These are phyloP conservation scores for Chlamydomonas eustigma DNA, from an alignment of 139 green algal species.

Conservation along the genomic window DNA sequence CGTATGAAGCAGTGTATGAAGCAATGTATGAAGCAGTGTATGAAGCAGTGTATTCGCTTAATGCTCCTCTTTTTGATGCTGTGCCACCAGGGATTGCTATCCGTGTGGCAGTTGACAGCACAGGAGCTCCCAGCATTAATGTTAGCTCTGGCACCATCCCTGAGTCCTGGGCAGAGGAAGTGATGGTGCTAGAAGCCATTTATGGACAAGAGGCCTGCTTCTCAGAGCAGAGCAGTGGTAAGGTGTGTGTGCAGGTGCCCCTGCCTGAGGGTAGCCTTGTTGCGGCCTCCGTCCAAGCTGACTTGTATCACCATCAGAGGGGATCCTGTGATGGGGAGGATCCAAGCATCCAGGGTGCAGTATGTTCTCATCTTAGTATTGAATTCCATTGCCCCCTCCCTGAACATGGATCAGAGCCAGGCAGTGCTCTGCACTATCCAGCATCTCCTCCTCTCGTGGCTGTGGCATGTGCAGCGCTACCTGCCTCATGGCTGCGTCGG, in stretches of 20 bases:
- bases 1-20: not conserved
- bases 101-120: no score
- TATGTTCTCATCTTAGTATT: no score
- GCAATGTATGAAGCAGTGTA: no score
- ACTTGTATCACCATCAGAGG: not conserved
- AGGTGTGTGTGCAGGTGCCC: not conserved
- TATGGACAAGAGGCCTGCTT: slow-evolving; percentile 47
- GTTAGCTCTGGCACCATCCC: not conserved
- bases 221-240: slow-evolving; percentile 11
- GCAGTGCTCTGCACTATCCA: slow-evolving; percentile 38
- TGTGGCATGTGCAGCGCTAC: slow-evolving; percentile 14
- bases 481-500: slow-evolving; percentile 28
- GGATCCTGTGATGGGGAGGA: not conserved
- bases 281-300: not conserved
- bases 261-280: slow-evolving; percentile 22
- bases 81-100: no score
- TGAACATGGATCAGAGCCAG: no score
- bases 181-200: slow-evolving; percentile 67
- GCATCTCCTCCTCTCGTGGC: slow-evolving; percentile 39
- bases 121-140: no score
- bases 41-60: no score
- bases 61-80: no score
- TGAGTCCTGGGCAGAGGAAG: slow-evolving; percentile 56
- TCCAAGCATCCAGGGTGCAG: not conserved
- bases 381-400: no score